Conservation (phyloP, 2,329 filamentous ascomycete genomes). For the Verruconis gallopava region DNA sequence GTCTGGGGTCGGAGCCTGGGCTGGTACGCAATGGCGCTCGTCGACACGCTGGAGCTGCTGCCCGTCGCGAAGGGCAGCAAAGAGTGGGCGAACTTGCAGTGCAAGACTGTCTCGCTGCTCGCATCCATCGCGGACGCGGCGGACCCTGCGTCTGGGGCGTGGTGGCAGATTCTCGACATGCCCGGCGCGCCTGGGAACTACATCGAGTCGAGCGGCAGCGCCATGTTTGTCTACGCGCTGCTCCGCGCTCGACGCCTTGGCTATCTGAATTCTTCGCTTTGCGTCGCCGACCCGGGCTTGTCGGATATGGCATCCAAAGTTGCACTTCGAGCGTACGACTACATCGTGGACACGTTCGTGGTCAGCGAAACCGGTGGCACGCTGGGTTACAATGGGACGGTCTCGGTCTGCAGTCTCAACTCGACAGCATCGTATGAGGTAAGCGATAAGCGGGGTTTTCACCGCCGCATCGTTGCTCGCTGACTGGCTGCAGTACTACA, state of each 20-base stretch:
- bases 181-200: conserved; percentile 41
- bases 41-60: conserved; percentile 35
- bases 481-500: conserved; percentile 27
- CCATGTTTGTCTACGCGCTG: conserved; percentile 44
- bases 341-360: conserved; percentile 16
- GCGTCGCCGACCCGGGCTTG: conserved; percentile 18
- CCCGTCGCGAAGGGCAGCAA: conserved; percentile 12
- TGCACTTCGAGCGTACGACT: conserved; percentile 27
- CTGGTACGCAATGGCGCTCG: conserved; percentile 41
- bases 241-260: conserved; percentile 34
- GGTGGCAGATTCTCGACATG: conserved; percentile 45
- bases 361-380: conserved; percentile 15
- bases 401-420: conserved; percentile 16
- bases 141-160: conserved; percentile 33
- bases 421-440: conserved; percentile 14
- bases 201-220: conserved; percentile 45
- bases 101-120: conserved; percentile 20
- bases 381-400: conserved; percentile 22
- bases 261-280: conserved; percentile 30
- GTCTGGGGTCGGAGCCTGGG: conserved; percentile 43
- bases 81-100: conserved; percentile 4
- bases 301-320: conserved; percentile 17
- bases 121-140: conserved; percentile 25
- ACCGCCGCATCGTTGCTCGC: not conserved
- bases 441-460: conserved; percentile 7